Conservation (phyloP, 768 basidiomycete species). For the Infundibulicybe gibba region DNA sequence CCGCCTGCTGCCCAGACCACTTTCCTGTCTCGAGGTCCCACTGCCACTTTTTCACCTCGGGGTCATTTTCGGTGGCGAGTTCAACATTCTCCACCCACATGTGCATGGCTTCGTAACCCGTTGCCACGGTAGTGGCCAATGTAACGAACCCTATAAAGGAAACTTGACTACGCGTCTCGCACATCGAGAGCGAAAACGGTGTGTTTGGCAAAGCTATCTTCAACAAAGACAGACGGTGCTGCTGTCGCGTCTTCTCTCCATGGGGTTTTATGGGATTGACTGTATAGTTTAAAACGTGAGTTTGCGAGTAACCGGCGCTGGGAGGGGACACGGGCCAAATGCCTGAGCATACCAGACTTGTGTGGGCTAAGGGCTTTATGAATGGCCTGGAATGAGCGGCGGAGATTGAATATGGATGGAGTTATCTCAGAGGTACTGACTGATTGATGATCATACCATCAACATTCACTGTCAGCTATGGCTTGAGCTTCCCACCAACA, state of each 20-base stretch:
- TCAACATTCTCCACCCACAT: conserved; percentile 61
- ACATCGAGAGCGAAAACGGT: conserved; percentile 36
- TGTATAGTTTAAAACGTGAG: too few relatives aligned
- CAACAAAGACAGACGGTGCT: conserved; percentile 11
- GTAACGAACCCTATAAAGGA: conserved; percentile 41
- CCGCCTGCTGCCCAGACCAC: conserved; percentile 52
- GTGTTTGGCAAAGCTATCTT: conserved; percentile 25
- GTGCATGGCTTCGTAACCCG: conserved; percentile 55
- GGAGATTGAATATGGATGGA: too few relatives aligned
- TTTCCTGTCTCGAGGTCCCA: conserved; percentile 62
- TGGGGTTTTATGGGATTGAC: conserved; percentile 7
- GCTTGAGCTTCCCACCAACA: too few relatives aligned
- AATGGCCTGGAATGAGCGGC: too few relatives aligned
- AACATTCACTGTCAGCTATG: too few relatives aligned
- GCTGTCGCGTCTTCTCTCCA: conserved; percentile 12
- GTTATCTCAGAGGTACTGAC: too few relatives aligned
- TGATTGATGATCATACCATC: too few relatives aligned
- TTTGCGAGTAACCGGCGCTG: too few relatives aligned
- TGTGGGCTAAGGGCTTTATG: too few relatives aligned
- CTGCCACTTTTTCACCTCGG: conserved; percentile 55
- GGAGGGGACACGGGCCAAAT: too few relatives aligned
- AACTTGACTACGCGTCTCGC: conserved; percentile 47
- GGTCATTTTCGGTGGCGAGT: conserved; percentile 42
- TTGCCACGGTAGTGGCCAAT: conserved; percentile 38
- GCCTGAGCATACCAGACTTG: too few relatives aligned